Evolutionary conservation across 2,329 filamentous ascomycete species (phyloP), one percentile per base, ranked within the genome.

Genomic region (Setomelanomma holmii): DNA sequence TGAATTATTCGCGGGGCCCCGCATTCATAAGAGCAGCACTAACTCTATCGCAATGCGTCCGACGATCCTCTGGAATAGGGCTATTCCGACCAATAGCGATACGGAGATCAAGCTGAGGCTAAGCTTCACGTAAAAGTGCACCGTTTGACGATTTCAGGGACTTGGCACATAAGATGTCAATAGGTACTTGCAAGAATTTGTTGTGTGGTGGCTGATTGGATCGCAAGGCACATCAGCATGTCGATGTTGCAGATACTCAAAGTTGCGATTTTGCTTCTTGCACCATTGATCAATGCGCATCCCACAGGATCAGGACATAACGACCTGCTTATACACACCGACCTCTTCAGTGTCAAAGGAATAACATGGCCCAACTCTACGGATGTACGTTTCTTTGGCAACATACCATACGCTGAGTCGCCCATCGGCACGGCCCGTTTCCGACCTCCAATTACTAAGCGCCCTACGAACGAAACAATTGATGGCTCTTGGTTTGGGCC

Each of bases 401-500:
- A 48, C 7, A 55, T 64, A 12, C 61, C 61, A 10, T 64, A 61
- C 34, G 61, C 58, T 17, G 61, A 64, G 38, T 52, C 61, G 14
- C 61, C 61, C 14, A 19, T 61, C 16, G 58, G 61, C 4, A 24
- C 41, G 7, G 41, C 47, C 17, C 51, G 61, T 19, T 64, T 61
- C 34, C 45, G 54, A 45, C 55, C 63, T 21, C 63, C 63, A 1
- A 49, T 64, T 11, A 55, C 60, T 12, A 58, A 55, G 27, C 40
- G 45, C 11, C 56, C 58, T 16, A 45, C 23, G 8, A 42, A 55
- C 35, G 34, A 58, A 17, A 58, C 50, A 1, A 40, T 66, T 22
- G 58, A 66, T 22, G 58, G 49, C 12, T 51, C 58, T 4, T 56
- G 53, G 50, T 66, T 62, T 51, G 63, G 63, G 2, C 56, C 56